Evolutionary conservation across 2,329 filamentous ascomycete species (phyloP).

Genomic region (Drechslerella dactyloides): DNA sequence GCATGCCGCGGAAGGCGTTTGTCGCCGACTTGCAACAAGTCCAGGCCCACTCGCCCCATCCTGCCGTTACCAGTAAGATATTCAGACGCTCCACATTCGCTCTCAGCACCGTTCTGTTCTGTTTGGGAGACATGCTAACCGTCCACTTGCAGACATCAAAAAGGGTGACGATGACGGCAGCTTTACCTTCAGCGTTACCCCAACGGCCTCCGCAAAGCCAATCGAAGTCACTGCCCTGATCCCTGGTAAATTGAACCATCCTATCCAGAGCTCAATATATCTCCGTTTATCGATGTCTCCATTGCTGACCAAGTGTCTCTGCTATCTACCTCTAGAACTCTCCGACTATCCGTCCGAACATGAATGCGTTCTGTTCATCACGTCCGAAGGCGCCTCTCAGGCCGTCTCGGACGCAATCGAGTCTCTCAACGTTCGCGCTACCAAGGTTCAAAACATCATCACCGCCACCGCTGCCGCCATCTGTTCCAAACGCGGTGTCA

Average conservation of each 20-base stretch:
- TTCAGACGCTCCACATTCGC: too few relatives aligned
- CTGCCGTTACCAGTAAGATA: conserved; percentile 33
- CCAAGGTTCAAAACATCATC: conserved; percentile 35
- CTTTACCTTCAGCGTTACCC: conserved; percentile 67
- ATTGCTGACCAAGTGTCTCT: conserved; percentile 8
- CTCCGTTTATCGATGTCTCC: too few relatives aligned
- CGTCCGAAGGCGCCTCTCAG: conserved; percentile 60
- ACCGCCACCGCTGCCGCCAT: conserved; percentile 29
- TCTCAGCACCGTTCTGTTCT: not conserved
- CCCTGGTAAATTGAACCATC: conserved; percentile 56
- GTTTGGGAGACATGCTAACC: not conserved
- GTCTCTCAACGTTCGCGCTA: conserved; percentile 33
- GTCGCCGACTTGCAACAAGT: conserved; percentile 52
- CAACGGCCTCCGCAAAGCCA: conserved; percentile 54
- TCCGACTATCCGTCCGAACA: conserved; percentile 67
- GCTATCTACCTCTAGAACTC: conserved; percentile 59
- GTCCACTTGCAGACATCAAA: conserved; percentile 61
- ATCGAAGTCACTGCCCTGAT: conserved; percentile 59
- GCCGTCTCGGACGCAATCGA: conserved; percentile 57
- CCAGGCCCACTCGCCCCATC: conserved; percentile 42
- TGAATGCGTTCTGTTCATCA: conserved; percentile 66
- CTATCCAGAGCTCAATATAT: conserved; percentile 5
- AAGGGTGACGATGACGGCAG: conserved; percentile 75
- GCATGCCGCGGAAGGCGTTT: conserved; percentile 53
- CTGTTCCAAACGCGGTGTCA: conserved; percentile 36